Evolutionary conservation across 371 early-diverging fungal genomes (phyloP).

Genomic region (Actinomortierella wolfii): DNA sequence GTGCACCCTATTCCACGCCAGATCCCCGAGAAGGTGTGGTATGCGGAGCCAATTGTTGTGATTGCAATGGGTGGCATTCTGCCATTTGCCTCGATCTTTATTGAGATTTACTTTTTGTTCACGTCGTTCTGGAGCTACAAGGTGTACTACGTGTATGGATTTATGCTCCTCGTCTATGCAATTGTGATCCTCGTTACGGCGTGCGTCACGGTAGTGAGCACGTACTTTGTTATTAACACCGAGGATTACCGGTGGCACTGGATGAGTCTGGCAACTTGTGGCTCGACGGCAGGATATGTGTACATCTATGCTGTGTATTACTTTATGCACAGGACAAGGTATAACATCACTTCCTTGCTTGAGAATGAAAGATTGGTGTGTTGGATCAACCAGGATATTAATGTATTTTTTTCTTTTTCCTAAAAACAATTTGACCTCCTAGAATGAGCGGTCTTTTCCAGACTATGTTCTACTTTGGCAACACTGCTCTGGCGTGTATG

Average conservation of each 20-base stretch:
- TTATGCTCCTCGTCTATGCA: slow-evolving; percentile 75
- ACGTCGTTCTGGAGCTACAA: slow-evolving; percentile 86
- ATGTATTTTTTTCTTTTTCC: slow-evolving; percentile 3
- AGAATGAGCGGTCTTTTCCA: slow-evolving; percentile 88
- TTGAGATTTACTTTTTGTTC: slow-evolving; percentile 88
- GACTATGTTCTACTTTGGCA: slow-evolving; percentile 82
- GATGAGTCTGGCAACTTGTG: slow-evolving; percentile 80
- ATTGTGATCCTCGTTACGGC: slow-evolving; percentile 76
- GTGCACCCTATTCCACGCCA: slow-evolving; percentile 84
- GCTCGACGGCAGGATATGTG: slow-evolving; percentile 79
- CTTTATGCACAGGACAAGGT: slow-evolving; percentile 75
- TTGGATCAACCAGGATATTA: neutral
- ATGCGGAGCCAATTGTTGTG: slow-evolving; percentile 65
- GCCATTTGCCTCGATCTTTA: slow-evolving; percentile 86
- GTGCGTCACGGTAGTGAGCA: slow-evolving; percentile 79
- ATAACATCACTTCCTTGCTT: slow-evolving; percentile 23
- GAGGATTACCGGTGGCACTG: slow-evolving; percentile 92
- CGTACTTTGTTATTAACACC: slow-evolving; percentile 79
- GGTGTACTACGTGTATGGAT: slow-evolving; percentile 87
- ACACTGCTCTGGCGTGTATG: slow-evolving; percentile 71
- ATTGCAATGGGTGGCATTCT: slow-evolving; percentile 73
- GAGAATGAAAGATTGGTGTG: neutral
- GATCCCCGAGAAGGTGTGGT: slow-evolving; percentile 81
- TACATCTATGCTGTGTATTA: slow-evolving; percentile 83
- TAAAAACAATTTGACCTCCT: slow-evolving; percentile 7